phyloP scores from a whole-genome alignment of 2,329 filamentous ascomycete genomes.

The Akanthomyces dipterigenus region DNA sequence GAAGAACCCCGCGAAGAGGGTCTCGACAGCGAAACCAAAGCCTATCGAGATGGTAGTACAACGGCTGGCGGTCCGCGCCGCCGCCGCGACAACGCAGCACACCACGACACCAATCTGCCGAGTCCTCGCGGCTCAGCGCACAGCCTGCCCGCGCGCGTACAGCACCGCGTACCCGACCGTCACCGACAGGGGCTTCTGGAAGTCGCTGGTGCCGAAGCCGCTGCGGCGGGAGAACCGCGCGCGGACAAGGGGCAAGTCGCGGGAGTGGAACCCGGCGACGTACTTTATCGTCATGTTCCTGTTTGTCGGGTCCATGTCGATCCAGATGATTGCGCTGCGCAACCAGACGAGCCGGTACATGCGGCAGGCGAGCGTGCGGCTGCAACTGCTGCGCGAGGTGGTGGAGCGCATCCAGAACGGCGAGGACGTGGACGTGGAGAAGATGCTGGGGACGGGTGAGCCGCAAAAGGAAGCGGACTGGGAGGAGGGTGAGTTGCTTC shows the following conservation, averaged over 20 bases:
- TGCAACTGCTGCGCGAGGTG: slow-evolving; percentile 68
- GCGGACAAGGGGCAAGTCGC: slow-evolving; percentile 33
- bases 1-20: neutral
- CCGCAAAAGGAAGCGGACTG: slow-evolving; percentile 71
- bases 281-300: slow-evolving; percentile 78
- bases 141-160: neutral
- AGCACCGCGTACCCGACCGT: slow-evolving; percentile 43
- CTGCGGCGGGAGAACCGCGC: slow-evolving; percentile 39
- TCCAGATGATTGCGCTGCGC: slow-evolving; percentile 79
- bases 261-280: slow-evolving; percentile 72
- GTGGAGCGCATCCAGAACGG: slow-evolving; percentile 63
- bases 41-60: neutral
- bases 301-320: slow-evolving; percentile 90
- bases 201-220: slow-evolving; percentile 61
- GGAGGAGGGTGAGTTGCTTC: slow-evolving; percentile 66
- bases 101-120: neutral
- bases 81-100: neutral
- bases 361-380: slow-evolving; percentile 71
- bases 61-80: neutral
- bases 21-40: neutral
- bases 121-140: neutral
- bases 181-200: slow-evolving; percentile 59
- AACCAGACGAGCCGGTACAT: slow-evolving; percentile 67
- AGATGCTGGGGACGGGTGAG: slow-evolving; percentile 71
- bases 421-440: slow-evolving; percentile 79